phyloP scores from a whole-genome alignment of 768 basidiomycete genomes.

The Boletus coccyginus region DNA sequence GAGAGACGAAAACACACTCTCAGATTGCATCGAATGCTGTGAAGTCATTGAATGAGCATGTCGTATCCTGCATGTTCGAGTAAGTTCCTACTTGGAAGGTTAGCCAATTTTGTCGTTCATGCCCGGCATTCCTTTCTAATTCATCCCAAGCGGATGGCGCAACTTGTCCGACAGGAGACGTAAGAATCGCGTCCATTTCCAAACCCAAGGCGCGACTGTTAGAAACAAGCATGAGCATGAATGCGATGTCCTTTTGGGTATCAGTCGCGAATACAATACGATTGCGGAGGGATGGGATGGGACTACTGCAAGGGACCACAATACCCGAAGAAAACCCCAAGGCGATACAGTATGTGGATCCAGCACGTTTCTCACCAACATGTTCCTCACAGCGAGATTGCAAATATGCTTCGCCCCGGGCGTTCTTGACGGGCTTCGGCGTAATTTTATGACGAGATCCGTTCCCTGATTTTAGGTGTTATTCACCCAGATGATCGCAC shows the following conservation, averaged over 20 bases:
- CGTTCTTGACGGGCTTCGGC: background rate
- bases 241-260: background rate
- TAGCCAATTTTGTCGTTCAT: background rate
- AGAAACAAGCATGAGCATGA: background rate
- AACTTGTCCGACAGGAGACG: background rate
- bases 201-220: background rate
- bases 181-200: slow-evolving; percentile 5
- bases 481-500: background rate
- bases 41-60: background rate
- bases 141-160: background rate
- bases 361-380: background rate
- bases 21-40: no score
- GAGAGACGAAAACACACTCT: background rate
- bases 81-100: slow-evolving; percentile 4
- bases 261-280: background rate
- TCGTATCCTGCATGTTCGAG: slow-evolving; percentile 1
- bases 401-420: background rate
- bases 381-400: background rate
- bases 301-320: background rate
- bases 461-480: background rate
- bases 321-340: background rate
- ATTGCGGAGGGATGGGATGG: background rate
- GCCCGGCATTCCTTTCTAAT: background rate
- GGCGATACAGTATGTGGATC: background rate
- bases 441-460: background rate